These are phyloP conservation scores for Coffea humblotiana DNA, from an alignment of 305 asterid genomes.

Conservation along the genomic window DNA sequence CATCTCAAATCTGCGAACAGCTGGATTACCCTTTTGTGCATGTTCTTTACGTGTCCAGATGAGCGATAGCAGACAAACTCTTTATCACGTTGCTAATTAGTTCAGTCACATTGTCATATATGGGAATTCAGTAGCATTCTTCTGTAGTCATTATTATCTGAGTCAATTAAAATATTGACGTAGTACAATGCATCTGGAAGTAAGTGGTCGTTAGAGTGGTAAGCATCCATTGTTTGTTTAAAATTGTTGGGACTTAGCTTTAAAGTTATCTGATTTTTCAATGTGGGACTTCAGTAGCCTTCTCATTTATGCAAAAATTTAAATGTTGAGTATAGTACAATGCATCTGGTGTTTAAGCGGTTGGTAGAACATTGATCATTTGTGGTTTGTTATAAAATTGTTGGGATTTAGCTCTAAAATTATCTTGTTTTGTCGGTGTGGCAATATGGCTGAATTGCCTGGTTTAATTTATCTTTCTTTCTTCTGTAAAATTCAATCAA, in stretches of 20 bases:
- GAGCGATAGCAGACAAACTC: background rate
- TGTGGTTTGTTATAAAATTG: conserved; percentile 2
- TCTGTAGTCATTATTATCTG: background rate
- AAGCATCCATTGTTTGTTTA: too few species aligned
- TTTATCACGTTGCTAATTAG: background rate
- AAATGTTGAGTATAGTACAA: background rate
- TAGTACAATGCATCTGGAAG: too few species aligned
- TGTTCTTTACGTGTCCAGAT: conserved; percentile 12
- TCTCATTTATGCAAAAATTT: too few species aligned
- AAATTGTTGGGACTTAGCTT: too few species aligned
- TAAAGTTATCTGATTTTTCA: too few species aligned
- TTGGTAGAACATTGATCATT: background rate
- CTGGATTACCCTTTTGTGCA: background rate
- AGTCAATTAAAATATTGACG: too few species aligned
- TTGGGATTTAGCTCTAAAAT: conserved; percentile 16
- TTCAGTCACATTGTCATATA: background rate
- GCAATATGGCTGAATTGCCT: conserved; percentile 12
- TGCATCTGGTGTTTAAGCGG: background rate
- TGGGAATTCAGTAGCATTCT: background rate
- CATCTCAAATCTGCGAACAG: background rate
- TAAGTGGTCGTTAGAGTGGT: too few species aligned
- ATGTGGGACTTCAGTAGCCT: too few species aligned
- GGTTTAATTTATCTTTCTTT: conserved; percentile 1
- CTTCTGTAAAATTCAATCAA: background rate
- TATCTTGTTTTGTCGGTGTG: background rate